phyloP scores from a whole-genome alignment of 495 filamentous ascomycete species.

The Neurospora sp. region DNA sequence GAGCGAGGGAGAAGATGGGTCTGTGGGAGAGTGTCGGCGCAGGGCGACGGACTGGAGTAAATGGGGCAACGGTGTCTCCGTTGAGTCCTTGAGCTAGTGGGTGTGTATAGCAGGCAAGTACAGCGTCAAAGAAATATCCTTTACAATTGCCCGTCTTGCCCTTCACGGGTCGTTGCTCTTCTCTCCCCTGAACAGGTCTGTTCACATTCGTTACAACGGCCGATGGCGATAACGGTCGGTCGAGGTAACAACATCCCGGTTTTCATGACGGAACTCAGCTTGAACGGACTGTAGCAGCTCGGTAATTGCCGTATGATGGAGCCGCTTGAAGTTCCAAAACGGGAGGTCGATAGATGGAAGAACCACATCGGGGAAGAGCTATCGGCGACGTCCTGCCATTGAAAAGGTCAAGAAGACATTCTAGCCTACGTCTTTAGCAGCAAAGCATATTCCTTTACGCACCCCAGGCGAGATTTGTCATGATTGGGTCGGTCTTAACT shows the following conservation, averaged over 20 bases:
- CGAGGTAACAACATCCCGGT: neutral
- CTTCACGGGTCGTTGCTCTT: neutral
- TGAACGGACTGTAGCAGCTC: neutral
- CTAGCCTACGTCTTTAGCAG: neutral
- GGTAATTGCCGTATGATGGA: neutral
- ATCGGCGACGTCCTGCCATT: no score
- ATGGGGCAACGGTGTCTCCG: neutral
- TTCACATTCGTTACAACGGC: neutral
- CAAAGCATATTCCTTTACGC: neutral
- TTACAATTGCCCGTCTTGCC: neutral
- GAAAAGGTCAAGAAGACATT: neutral
- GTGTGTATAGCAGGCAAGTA: neutral
- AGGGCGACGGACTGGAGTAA: neutral
- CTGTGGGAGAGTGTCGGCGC: neutral
- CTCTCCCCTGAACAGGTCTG: neutral
- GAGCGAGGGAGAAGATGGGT: neutral
- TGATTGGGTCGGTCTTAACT: neutral
- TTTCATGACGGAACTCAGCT: neutral
- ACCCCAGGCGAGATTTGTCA: neutral
- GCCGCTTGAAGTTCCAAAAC: neutral
- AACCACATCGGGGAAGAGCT: no score
- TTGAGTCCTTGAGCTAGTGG: neutral
- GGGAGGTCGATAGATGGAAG: neutral
- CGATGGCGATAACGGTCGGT: neutral
- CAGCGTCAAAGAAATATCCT: neutral